These are phyloP conservation scores for Fallopia convolvulus DNA, from an alignment of 148 eudicot species.

Conservation along the genomic window DNA sequence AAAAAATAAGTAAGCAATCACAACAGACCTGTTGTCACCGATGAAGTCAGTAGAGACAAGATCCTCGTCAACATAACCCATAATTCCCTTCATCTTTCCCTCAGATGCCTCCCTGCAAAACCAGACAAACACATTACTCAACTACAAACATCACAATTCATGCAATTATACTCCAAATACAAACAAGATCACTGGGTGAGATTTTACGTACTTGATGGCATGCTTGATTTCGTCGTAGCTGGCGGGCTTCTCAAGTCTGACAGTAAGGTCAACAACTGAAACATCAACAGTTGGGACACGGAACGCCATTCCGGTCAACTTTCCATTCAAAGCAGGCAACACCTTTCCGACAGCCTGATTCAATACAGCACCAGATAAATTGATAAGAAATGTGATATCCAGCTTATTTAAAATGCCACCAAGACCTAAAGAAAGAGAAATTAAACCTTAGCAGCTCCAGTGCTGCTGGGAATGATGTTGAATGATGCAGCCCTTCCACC, in stretches of 20 bases:
- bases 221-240: constrained; percentile 49
- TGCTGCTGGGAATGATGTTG: constrained; percentile 48
- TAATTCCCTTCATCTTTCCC: constrained; percentile 69
- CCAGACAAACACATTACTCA: not conserved
- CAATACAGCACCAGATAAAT: not conserved
- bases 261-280: constrained; percentile 67
- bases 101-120: constrained; percentile 53
- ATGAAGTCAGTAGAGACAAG: constrained; percentile 64
- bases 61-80: constrained; percentile 70
- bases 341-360: constrained; percentile 69
- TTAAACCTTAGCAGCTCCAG: constrained; percentile 44
- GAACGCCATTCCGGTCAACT: constrained; percentile 73
- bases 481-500: constrained; percentile 52
- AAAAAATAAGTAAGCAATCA: too few relatives aligned
- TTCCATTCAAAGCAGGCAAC: constrained; percentile 54
- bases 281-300: constrained; percentile 80
- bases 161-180: too few relatives aligned
- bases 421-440: not conserved
- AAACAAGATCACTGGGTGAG: not conserved
- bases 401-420: not conserved
- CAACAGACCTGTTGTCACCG: constrained; percentile 45
- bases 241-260: constrained; percentile 55
- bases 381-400: not conserved
- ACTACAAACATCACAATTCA: too few relatives aligned
- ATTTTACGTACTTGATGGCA: constrained; percentile 38